A percentile compares a stretch with the other conserved stretches of the same genome.
These are phyloP conservation scores for Mucor racemosus DNA, from an alignment of 371 early-diverging fungal genomes.

Conservation along the genomic window DNA sequence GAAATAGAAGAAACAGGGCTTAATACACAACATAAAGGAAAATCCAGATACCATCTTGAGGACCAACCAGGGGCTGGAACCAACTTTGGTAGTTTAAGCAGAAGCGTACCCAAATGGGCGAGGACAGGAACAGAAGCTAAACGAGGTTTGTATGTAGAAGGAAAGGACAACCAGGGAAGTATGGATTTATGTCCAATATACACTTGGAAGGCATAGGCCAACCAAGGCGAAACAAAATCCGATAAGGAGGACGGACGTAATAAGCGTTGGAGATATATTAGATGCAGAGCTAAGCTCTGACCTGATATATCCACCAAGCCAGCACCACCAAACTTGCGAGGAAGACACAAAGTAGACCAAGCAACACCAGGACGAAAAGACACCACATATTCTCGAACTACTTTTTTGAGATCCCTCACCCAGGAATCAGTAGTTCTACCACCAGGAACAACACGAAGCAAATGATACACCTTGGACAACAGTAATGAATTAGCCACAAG, in stretches of 20 bases:
- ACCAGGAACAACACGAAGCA: neutral
- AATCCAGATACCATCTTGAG: too few relatives aligned
- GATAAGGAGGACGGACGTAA: neutral
- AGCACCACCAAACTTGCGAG: neutral
- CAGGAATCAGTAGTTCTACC: neutral
- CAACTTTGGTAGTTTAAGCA: too few relatives aligned
- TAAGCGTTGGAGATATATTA: constrained; percentile 4
- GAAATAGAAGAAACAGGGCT: too few relatives aligned
- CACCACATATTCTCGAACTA: neutral
- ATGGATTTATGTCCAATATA: constrained; percentile 3
- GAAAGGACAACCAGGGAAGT: neutral
- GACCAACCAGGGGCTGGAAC: too few relatives aligned
- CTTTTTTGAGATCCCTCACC: neutral
- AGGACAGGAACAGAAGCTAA: too few relatives aligned
- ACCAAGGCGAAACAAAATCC: constrained; percentile 13
- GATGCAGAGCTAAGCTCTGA: neutral
- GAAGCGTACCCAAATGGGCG: too few relatives aligned
- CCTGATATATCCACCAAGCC: constrained; percentile 1
- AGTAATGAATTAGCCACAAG: constrained; percentile 20
- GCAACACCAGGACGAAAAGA: neutral
- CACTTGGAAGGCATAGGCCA: neutral
- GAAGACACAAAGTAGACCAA: constrained; percentile 7
- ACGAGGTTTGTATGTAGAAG: neutral
- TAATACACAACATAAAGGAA: too few relatives aligned
- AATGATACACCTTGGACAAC: constrained; percentile 9